Base-by-base conservation (phyloP, 768 basidiomycete genomes). In the Tephrocybe rancida region DNA sequence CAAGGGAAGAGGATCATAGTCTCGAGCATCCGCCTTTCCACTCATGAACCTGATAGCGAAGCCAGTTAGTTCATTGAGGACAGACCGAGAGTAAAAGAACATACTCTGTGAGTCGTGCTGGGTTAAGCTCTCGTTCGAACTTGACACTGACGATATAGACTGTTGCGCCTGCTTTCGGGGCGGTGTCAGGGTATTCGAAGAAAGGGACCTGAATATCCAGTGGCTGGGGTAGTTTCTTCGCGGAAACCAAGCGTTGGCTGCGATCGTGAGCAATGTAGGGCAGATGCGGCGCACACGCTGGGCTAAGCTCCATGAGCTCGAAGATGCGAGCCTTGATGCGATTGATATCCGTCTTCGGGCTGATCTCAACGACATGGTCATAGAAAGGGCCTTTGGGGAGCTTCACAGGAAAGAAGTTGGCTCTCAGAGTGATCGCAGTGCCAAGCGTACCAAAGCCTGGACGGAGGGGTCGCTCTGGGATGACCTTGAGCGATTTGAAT, bases 401-500 rank as follows among this genome's bases (percentile, higher is more conserved):
- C 27, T 64, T 74, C 10, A 88, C 60, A 0, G 83, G 61, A 64
- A 86, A 87, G 68, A 87, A 86, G 62, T 88, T 88, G 19, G 86
- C 75, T 1, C 87, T 76, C 14, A 88, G 65, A 0, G 66, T 77
- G 57, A 83, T 75, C 0, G 73, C 57, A 8, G 48, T 71, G 22
- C 85, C 85, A 3, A 67, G 55, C 0, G 76, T 83, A 8, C 85
- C 85, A 55, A 70, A 88, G 0, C 82, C 82, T 1, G 84, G 83
- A 18, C 85, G 76, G 6, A 82, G 67, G 9, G 85, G 84, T 7
- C 71, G 70, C 25, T 70, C 70, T 3, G 70, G 67, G 2, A 64
- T 58, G 27, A 67, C 44, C 24, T 65, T 63, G 22, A 75, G 56
- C 0, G 67, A 62, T 42, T 70, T 71, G 65, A 76, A 78, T 1